Evolutionary conservation across 2,329 filamentous ascomycete genomes (phyloP).

Genomic region (Diplodia sapinea): DNA sequence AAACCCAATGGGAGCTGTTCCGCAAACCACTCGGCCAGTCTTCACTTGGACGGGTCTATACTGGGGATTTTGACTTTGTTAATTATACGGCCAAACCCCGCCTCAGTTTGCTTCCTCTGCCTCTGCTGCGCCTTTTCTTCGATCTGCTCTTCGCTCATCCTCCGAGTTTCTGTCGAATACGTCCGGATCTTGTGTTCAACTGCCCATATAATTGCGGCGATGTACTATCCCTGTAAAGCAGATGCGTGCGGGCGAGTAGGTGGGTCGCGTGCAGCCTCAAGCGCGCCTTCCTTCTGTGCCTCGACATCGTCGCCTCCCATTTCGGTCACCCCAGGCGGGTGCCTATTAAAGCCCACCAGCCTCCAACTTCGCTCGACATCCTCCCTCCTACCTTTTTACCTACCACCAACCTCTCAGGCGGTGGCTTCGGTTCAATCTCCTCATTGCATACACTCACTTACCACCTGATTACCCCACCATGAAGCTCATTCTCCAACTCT

Average conservation of each 20-base stretch:
- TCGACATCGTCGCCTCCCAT: not conserved
- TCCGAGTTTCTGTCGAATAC: too few relatives aligned
- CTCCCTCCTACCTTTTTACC: not conserved
- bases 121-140: too few relatives aligned
- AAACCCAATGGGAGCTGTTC: too few relatives aligned
- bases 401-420: not conserved
- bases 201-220: too few relatives aligned
- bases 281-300: not conserved
- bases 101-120: too few relatives aligned
- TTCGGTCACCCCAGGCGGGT: not conserved
- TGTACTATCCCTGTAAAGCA: too few relatives aligned
- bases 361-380: not conserved
- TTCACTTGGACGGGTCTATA: too few relatives aligned
- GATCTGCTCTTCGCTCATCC: too few relatives aligned
- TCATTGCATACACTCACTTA: not conserved
- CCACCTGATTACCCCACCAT: constrained; percentile 27
- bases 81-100: too few relatives aligned
- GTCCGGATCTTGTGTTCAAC: too few relatives aligned
- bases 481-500: constrained; percentile 34
- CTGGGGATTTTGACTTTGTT: too few relatives aligned
- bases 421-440: not conserved
- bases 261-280: not conserved
- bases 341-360: not conserved
- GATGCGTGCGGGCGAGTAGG: not conserved
- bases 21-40: too few relatives aligned